These are phyloP conservation scores for Erythrophleum fordii DNA, from an alignment of 306 rosid species.

Conservation along the genomic window DNA sequence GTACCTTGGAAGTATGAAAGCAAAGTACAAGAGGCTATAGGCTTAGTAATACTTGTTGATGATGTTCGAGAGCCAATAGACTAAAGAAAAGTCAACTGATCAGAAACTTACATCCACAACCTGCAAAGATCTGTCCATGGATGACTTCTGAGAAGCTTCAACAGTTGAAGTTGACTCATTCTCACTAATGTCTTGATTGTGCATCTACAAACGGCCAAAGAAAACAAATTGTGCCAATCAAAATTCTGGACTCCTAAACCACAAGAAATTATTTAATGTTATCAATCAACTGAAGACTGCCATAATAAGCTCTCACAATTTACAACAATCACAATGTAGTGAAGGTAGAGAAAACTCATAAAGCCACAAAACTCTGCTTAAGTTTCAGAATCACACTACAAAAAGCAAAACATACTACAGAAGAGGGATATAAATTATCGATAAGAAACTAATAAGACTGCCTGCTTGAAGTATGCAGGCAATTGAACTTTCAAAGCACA, in stretches of 20 bases:
- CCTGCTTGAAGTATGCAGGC: not conserved
- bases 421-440: not conserved
- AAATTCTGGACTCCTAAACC: not conserved
- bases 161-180: constrained; percentile 62
- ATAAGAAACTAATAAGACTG: not conserved
- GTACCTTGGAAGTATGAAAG: constrained; percentile 31
- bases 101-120: constrained; percentile 62
- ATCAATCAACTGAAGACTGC: not conserved
- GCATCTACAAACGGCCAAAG: constrained; percentile 47
- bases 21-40: constrained; percentile 5
- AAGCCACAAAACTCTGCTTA: not conserved
- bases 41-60: constrained; percentile 22
- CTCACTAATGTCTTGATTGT: constrained; percentile 49
- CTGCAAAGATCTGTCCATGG: constrained; percentile 52
- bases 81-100: constrained; percentile 17
- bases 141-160: constrained; percentile 63
- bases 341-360: not conserved
- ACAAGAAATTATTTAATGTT: not conserved
- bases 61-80: constrained; percentile 7
- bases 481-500: not conserved
- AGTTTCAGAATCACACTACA: not conserved
- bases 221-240: not conserved
- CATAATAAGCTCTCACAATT: not conserved
- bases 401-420: not conserved
- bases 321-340: not conserved